Percentiles rank a stretch among this genome's conserved stretches.
phyloP scores from a whole-genome alignment of 176 grass and related monocot species.

The Tillandsia leiboldiana region DNA sequence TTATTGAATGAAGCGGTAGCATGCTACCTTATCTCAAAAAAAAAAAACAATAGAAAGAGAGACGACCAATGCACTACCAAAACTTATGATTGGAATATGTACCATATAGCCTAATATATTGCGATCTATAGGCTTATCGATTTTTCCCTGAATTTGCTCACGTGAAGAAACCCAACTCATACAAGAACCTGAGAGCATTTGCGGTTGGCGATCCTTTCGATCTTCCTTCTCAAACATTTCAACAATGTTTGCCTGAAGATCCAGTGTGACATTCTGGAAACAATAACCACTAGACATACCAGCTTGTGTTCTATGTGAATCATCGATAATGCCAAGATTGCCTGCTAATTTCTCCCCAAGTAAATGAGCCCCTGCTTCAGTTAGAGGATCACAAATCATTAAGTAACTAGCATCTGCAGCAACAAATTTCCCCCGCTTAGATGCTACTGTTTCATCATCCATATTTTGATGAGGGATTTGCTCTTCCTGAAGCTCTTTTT shows the following conservation, averaged over 20 bases:
- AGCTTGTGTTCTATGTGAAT: slow-evolving; percentile 25
- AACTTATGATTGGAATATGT: not conserved
- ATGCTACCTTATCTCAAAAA: too few species aligned
- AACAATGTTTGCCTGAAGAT: slow-evolving; percentile 22
- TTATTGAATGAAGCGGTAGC: too few species aligned
- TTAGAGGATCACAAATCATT: slow-evolving; percentile 40
- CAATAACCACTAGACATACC: slow-evolving; percentile 6
- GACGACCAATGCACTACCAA: too few species aligned
- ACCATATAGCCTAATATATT: slow-evolving; percentile 48
- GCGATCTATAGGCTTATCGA: slow-evolving; percentile 27
- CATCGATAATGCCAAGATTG: slow-evolving; percentile 30
- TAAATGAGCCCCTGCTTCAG: slow-evolving; percentile 38
- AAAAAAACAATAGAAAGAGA: too few species aligned
- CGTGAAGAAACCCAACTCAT: slow-evolving; percentile 21
- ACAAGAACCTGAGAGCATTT: slow-evolving; percentile 28
- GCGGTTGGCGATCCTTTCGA: slow-evolving; percentile 29
- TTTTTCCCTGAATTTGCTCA: slow-evolving; percentile 43
- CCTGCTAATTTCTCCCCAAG: slow-evolving; percentile 20
- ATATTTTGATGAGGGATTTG: slow-evolving; percentile 9
- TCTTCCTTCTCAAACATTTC: slow-evolving; percentile 32
- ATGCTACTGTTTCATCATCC: slow-evolving; percentile 43
- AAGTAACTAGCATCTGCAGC: slow-evolving; percentile 38
- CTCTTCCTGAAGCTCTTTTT: slow-evolving; percentile 22
- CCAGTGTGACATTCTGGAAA: not conserved
- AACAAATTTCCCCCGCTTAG: slow-evolving; percentile 59